phyloP scores from a whole-genome alignment of 805 yeast species.

The Lipomyces spencermartinsiae region DNA sequence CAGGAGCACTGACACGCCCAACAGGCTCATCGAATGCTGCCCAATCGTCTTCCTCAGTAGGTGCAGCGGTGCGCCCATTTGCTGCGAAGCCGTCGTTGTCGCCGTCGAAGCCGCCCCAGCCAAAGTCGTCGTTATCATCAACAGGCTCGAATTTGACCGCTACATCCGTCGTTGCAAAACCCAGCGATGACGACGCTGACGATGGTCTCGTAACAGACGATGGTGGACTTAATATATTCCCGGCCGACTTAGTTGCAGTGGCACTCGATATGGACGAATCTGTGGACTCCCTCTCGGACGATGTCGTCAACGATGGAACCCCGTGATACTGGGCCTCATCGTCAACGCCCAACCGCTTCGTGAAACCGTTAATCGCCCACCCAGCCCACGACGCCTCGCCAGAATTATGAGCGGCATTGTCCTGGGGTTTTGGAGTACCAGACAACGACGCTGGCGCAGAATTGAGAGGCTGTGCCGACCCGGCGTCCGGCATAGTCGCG shows the following conservation, averaged over 20 bases:
- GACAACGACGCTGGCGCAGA: conserved; percentile 27
- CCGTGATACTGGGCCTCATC: conserved; percentile 25
- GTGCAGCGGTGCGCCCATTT: conserved; percentile 14
- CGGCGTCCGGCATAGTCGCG: conserved; percentile 33
- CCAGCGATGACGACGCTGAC: conserved; percentile 27
- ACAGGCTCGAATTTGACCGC: conserved; percentile 33
- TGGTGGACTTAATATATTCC: conserved; percentile 3
- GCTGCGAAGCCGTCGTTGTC: conserved; percentile 25
- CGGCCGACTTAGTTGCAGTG: not conserved
- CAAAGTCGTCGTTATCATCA: conserved; percentile 45
- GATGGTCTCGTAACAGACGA: conserved; percentile 23
- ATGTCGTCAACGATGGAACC: conserved; percentile 6
- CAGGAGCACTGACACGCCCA: conserved; percentile 18
- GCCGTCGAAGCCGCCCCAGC: conserved; percentile 43
- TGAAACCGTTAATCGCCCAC: conserved; percentile 35
- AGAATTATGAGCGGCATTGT: conserved; percentile 4
- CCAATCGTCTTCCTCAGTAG: conserved; percentile 28
- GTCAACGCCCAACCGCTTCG: conserved; percentile 31
- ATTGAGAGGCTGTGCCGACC: conserved; percentile 23
- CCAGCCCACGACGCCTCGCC: conserved; percentile 32
- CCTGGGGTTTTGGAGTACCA: conserved; percentile 24
- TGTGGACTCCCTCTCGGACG: conserved; percentile 15
- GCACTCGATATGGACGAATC: conserved; percentile 16
- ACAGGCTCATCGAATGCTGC: conserved; percentile 24
- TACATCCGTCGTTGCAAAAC: conserved; percentile 21